Evolutionary conservation across 2,329 filamentous ascomycete species (phyloP), one percentile per base, ranked within the genome.

Genomic region (Lasiodiplodia citricola): DNA sequence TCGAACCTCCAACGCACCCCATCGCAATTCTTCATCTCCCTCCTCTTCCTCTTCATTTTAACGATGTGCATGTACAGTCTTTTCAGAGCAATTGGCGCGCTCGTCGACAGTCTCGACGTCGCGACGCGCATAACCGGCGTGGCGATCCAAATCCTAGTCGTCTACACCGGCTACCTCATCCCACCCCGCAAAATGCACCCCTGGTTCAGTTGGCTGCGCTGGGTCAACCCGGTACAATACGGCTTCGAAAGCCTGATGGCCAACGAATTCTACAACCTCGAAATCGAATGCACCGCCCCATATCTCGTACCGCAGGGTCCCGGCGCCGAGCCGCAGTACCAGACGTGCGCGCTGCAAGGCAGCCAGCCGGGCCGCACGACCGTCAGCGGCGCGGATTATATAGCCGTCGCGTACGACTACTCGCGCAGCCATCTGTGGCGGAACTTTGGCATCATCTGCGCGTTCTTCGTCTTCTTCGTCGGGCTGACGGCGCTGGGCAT

Each of bases 221-320:
- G 80, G 77, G 76, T 83, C 70, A 82, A 83, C 71, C 91, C 91
- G 0, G 80, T 93, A 3, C 87, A 90, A 0, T 93, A 92, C 69
- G 88, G 84, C 0, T 93, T 92, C 68, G 88, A 92, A 71, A 86
- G 86, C 0, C 77, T 94, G 0, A 83, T 93, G 74, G 83, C 88
- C 0, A 93, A 93, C 72, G 91, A 94, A 75, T 92, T 93, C 68
- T 84, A 91, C 71, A 80, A 79, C 37, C 78, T 89, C 1, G 77
- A 84, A 1, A 83, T 90, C 35, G 74, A 84, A 68, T 91, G 89
- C 71, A 82, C 82, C 2, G 75, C 83, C 2, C 85, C 87, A 0
- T 87, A 82, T 65, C 80, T 91, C 4, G 86, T 90, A 0, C 89
- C 89, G 0, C 78, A 81, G 21, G 60, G 41, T 2, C 83, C 84